A percentile compares a stretch with the other conserved stretches of the same genome.
Conservation (phyloP, 2,329 filamentous ascomycete species). For the Madurella fahalii region DNA sequence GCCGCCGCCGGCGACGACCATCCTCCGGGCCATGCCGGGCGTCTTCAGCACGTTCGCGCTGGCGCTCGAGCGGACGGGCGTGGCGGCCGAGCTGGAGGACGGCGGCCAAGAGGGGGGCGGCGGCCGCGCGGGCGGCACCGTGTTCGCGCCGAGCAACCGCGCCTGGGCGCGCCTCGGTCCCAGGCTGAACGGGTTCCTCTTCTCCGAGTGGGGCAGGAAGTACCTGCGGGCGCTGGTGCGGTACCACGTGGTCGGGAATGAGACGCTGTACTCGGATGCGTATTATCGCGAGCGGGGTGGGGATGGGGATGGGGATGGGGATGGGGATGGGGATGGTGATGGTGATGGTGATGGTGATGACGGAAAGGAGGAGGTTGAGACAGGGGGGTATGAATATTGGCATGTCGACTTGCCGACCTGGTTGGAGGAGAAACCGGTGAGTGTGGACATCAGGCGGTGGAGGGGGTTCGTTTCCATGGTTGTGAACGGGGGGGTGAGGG, state of each 20-base stretch:
- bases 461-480: conserved; percentile 67
- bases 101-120: too few relatives aligned
- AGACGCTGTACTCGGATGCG: conserved; percentile 79
- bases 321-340: conserved; percentile 21
- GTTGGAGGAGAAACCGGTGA: conserved; percentile 60
- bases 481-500: conserved; percentile 68
- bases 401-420: conserved; percentile 71
- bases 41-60: conserved; percentile 77
- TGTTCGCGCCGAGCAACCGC: conserved; percentile 76
- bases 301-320: conserved; percentile 36
- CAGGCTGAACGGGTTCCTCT: conserved; percentile 76
- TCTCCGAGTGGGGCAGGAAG: conserved; percentile 67
- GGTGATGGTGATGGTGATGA: too few relatives aligned
- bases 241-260: conserved; percentile 72
- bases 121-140: conserved; percentile 58
- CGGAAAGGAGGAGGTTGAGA: conserved; percentile 31
- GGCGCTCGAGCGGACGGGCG: conserved; percentile 68
- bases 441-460: conserved; percentile 66
- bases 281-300: conserved; percentile 53
- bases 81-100: conserved; percentile 56
- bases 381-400: conserved; percentile 22
- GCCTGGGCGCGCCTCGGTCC: conserved; percentile 76
- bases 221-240: conserved; percentile 74
- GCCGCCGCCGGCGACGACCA: conserved; percentile 56
- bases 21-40: conserved; percentile 62